Conservation (phyloP, 176 grass and related monocot species). For the Lolium rigidum region DNA sequence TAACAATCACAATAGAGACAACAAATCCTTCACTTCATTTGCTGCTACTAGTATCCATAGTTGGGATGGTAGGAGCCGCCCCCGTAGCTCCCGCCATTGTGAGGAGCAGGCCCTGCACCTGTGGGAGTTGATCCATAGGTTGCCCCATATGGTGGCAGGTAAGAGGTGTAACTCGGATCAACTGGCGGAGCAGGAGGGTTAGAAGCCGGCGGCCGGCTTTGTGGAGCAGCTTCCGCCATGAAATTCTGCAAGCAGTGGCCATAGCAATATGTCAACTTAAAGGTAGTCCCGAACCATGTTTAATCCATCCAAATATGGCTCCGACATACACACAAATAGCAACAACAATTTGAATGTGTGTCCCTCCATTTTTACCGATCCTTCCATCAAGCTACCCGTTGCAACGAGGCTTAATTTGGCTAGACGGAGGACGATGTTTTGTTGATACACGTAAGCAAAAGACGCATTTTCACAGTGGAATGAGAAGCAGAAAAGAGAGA, state of each 20-base stretch:
- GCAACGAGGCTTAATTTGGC: not conserved
- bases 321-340: not conserved
- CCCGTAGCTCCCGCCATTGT: constrained; percentile 44
- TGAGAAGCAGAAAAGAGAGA: not conserved
- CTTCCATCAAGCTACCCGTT: not conserved
- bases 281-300: not conserved
- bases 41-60: constrained; percentile 65
- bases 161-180: constrained; percentile 63
- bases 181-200: constrained; percentile 42
- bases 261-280: not conserved
- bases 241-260: constrained; percentile 75
- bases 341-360: not conserved
- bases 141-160: constrained; percentile 60
- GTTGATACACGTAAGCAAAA: not conserved
- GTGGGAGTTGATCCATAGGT: constrained; percentile 49
- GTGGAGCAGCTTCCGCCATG: constrained; percentile 71
- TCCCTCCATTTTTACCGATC: not conserved
- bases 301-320: not conserved
- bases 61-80: constrained; percentile 64
- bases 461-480: not conserved
- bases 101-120: constrained; percentile 33
- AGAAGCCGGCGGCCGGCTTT: constrained; percentile 39
- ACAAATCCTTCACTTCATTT: not conserved
- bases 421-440: not conserved
- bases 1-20: not conserved